Percentiles rank a stretch among this genome's conserved stretches.
Evolutionary conservation across 768 basidiomycete genomes (phyloP).

Genomic region (Psilocybe azurescens): DNA sequence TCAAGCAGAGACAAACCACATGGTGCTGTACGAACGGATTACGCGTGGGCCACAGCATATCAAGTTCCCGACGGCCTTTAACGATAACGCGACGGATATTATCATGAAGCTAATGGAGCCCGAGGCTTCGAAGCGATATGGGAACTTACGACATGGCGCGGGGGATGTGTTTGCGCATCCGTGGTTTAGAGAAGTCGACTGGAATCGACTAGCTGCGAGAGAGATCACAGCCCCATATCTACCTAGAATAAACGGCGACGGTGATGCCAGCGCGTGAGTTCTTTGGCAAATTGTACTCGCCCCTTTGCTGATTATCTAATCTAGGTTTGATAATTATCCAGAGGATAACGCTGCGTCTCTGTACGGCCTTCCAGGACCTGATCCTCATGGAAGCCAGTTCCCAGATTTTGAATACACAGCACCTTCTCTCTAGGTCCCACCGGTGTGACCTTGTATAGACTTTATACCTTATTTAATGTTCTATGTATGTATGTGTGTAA

Average conservation of each 20-base stretch:
- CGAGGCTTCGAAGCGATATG: slow-evolving; percentile 87
- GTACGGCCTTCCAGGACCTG: slow-evolving; percentile 64
- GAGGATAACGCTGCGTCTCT: slow-evolving; percentile 67
- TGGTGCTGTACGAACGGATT: slow-evolving; percentile 92
- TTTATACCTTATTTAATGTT: not conserved
- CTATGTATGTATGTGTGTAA: slow-evolving; percentile 14
- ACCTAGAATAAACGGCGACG: slow-evolving; percentile 89
- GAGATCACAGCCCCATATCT: slow-evolving; percentile 97
- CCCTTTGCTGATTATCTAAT: slow-evolving; percentile 17
- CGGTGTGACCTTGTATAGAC: not conserved
- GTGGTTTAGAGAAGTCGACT: slow-evolving; percentile 96
- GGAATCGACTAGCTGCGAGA: slow-evolving; percentile 77
- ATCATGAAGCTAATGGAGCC: slow-evolving; percentile 90
- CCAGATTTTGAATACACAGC: slow-evolving; percentile 79
- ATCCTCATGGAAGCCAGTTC: slow-evolving; percentile 73
- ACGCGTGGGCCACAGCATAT: slow-evolving; percentile 74
- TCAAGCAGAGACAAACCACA: slow-evolving; percentile 82
- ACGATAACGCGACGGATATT: slow-evolving; percentile 82
- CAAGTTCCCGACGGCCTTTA: slow-evolving; percentile 77
- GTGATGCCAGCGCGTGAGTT: slow-evolving; percentile 92
- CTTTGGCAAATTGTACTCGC: not conserved
- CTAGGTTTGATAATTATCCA: slow-evolving; percentile 79
- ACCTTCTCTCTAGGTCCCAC: not conserved
- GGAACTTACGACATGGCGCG: slow-evolving; percentile 87
- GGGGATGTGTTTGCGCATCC: slow-evolving; percentile 92